Percentiles rank a stretch among this genome's conserved stretches.
Conservation (phyloP, 495 filamentous ascomycete genomes). For the Cryomyces antarcticus region DNA sequence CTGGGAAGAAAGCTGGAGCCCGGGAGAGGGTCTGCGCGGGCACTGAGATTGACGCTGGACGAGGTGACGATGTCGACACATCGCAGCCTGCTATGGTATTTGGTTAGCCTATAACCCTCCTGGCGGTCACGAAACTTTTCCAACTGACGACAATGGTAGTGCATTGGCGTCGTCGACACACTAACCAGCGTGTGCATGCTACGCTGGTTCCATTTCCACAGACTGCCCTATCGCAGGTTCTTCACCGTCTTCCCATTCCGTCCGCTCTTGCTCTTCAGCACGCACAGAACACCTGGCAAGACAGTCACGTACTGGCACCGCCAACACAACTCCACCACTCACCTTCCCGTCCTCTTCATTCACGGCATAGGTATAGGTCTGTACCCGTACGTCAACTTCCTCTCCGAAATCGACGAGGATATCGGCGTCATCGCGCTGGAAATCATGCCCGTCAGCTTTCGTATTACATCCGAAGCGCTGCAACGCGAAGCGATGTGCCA, state of each 20-base stretch:
- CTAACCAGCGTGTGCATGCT: slow-evolving; percentile 23
- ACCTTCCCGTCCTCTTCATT: slow-evolving; percentile 39
- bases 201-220: slow-evolving; percentile 22
- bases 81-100: slow-evolving; percentile 43
- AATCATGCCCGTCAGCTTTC: slow-evolving; percentile 38
- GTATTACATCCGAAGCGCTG: slow-evolving; percentile 32
- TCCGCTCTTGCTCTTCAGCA: slow-evolving; percentile 22
- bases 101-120: slow-evolving; percentile 18
- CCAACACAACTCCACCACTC: slow-evolving; percentile 32
- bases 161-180: slow-evolving; percentile 25
- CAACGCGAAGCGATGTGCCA: slow-evolving; percentile 25
- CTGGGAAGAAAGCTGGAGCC: slow-evolving; percentile 26
- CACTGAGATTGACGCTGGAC: slow-evolving; percentile 45
- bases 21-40: slow-evolving; percentile 31
- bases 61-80: slow-evolving; percentile 32
- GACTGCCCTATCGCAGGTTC: slow-evolving; percentile 15
- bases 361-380: slow-evolving; percentile 55
- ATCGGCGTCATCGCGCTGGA: slow-evolving; percentile 45
- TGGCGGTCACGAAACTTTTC: too few species aligned
- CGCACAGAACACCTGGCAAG: slow-evolving; percentile 23
- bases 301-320: slow-evolving; percentile 43
- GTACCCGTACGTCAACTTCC: slow-evolving; percentile 37
- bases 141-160: slow-evolving; percentile 2
- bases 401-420: slow-evolving; percentile 26
- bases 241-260: slow-evolving; percentile 33